Conservation (phyloP, 169 alveolate species). For the Cystoisospora suis region DNA sequence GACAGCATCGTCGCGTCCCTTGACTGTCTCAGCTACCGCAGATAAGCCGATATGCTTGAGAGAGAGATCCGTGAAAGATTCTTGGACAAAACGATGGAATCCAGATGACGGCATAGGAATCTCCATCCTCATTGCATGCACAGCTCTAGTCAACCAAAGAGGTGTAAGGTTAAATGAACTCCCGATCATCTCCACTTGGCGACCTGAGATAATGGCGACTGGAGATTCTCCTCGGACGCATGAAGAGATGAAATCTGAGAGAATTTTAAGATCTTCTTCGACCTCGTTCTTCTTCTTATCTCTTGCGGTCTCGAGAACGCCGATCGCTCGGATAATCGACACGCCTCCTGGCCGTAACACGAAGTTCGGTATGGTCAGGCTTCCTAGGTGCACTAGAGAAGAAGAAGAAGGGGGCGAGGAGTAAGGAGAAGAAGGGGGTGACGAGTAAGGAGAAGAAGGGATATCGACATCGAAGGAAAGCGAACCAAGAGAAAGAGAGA, state of each 20-base stretch:
- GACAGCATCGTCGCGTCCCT: slow-evolving; percentile 21
- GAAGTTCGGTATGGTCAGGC: not conserved
- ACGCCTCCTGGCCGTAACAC: not conserved
- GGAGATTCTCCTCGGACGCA: slow-evolving; percentile 27
- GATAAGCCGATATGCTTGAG: not conserved
- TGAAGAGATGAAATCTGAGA: slow-evolving; percentile 31
- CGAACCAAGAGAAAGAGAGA: slow-evolving; percentile 22
- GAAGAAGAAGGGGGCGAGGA: not conserved
- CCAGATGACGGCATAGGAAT: slow-evolving; percentile 8
- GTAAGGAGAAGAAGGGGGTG: not conserved
- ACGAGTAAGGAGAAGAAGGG: not conserved
- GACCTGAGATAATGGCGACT: not conserved
- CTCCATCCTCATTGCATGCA: not conserved
- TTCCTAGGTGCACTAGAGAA: not conserved
- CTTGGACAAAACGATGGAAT: not conserved
- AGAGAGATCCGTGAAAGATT: not conserved
- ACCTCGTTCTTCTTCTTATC: no score
- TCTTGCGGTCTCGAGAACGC: not conserved
- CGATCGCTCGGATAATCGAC: not conserved
- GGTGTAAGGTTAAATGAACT: not conserved
- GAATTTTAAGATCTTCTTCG: not conserved
- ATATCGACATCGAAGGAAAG: slow-evolving; percentile 25
- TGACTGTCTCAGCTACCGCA: not conserved
- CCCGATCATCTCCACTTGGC: not conserved
- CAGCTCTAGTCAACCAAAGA: slow-evolving; percentile 17